Conservation (phyloP, 805 yeast species). For the Debaryomyces castellii region DNA sequence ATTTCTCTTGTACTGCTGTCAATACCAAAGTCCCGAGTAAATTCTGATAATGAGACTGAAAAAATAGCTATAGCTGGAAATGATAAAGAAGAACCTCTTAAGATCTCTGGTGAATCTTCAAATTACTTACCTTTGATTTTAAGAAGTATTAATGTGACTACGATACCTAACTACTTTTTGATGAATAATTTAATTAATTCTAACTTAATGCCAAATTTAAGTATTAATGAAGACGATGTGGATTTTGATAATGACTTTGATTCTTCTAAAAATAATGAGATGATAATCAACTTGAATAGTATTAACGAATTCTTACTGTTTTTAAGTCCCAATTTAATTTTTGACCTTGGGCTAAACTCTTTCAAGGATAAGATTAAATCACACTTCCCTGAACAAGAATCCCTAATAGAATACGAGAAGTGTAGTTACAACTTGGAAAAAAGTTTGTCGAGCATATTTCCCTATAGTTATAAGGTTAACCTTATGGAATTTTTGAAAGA, state of each 20-base stretch:
- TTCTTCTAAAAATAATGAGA: slow-evolving; percentile 25
- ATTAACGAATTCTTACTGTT: slow-evolving; percentile 35
- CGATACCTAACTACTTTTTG: slow-evolving; percentile 58
- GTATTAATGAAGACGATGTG: slow-evolving; percentile 33
- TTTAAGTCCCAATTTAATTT: slow-evolving; percentile 42
- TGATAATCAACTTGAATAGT: slow-evolving; percentile 25
- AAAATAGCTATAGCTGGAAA: neutral
- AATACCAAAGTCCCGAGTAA: neutral
- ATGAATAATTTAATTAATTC: slow-evolving; percentile 21
- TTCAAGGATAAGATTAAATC: slow-evolving; percentile 11
- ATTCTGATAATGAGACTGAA: neutral
- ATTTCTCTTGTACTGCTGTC: neutral
- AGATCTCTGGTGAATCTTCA: slow-evolving; percentile 35
- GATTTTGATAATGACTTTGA: slow-evolving; percentile 36
- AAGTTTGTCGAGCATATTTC: slow-evolving; percentile 25
- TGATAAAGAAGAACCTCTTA: slow-evolving; percentile 5
- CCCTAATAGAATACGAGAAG: slow-evolving; percentile 7
- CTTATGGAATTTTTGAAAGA: slow-evolving; percentile 35
- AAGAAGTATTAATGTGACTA: slow-evolving; percentile 59
- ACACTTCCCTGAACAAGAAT: slow-evolving; percentile 1
- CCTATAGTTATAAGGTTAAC: slow-evolving; percentile 29
- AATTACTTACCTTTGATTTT: slow-evolving; percentile 69
- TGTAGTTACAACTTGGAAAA: slow-evolving; percentile 16
- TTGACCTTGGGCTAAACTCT: slow-evolving; percentile 30
- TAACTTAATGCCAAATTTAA: slow-evolving; percentile 24